Base-by-base conservation (phyloP, 2,329 filamentous ascomycete genomes). In the Orbilia brochopaga region DNA sequence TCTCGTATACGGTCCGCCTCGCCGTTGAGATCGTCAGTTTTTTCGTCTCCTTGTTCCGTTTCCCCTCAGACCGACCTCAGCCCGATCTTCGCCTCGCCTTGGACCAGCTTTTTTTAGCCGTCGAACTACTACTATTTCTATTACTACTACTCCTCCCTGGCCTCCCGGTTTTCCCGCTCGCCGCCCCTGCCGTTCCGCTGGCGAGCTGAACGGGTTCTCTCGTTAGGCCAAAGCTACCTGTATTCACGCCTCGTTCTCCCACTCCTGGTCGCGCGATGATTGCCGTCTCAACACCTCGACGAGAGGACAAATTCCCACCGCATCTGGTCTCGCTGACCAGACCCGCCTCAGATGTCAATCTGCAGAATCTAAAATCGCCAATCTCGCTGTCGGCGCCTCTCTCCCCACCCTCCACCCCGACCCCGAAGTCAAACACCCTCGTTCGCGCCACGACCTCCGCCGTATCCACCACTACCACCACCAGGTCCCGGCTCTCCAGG, bases 271-370 rank as follows among this genome's bases (percentile, higher is more conserved):
- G 61, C 67, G 67, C 67, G 60, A 72, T 72, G 67, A 72, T 72
- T 72, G 67, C 67, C 21, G 59, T 72, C 56, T 72, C 67, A 51
- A 64, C 67, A 60, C 67, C 55, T 44, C 60, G 54, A 61, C 50
- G 60, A 72, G 60, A 72, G 60, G 67, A 65, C 60, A 23, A 60
- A 54, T 72, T 72, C 44, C 60, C 61, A 64, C 57, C 67, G 52
- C 62, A 60, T 65, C 64, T 72, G 67, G 67, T 55, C 51, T 23
- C 57, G 52, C 44, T 69, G 56, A 48, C 58, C 35, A 63, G 58
- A 40, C 54, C 66, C 40, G 40, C 48, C 35, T 48, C 67, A 24
- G 60, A 72, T 65, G 58, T 48, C 52, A 61, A 65, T 51, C 19
- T 61, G 19, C 60, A 61, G 44, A 61, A 55, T 50, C 32, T 59